Percentiles rank a stretch among this genome's conserved stretches.
phyloP scores from a whole-genome alignment of 2,329 filamentous ascomycete species.

The Penicillium sumatraense region DNA sequence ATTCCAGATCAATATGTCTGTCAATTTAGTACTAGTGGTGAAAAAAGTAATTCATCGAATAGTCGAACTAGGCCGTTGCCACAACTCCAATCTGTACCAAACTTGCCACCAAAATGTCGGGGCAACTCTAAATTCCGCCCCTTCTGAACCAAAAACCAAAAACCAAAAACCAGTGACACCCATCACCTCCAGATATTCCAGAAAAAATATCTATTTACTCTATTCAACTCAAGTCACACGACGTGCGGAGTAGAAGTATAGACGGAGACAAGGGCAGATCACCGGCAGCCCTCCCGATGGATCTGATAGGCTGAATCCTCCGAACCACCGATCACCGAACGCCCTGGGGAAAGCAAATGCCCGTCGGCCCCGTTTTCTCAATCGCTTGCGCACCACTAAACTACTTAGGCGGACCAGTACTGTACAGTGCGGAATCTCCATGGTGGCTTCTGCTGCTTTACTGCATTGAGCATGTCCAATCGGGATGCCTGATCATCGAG shows the following conservation, averaged over 20 bases:
- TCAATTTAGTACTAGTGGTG: too few relatives aligned
- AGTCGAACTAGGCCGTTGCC: not conserved
- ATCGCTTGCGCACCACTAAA: too few relatives aligned
- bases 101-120: not conserved
- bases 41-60: not conserved
- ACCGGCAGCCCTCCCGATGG: not conserved
- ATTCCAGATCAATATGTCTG: too few relatives aligned
- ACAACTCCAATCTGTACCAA: not conserved
- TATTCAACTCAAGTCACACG: conserved; percentile 2
- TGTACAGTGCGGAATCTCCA: not conserved
- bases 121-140: not conserved
- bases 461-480: not conserved
- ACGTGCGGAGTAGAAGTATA: not conserved
- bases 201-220: too few relatives aligned
- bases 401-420: too few relatives aligned
- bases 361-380: not conserved
- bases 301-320: conserved; percentile 12
- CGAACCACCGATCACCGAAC: conserved; percentile 16
- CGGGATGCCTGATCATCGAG: not conserved
- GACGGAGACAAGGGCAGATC: conserved; percentile 1
- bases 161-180: not conserved
- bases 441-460: not conserved
- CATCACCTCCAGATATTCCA: too few relatives aligned
- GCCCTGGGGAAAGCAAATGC: conserved; percentile 1
- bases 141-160: not conserved